Percentiles rank a stretch among this genome's conserved stretches.
Conservation (phyloP, 768 basidiomycete species). For the Kwoniella bestiolae region DNA sequence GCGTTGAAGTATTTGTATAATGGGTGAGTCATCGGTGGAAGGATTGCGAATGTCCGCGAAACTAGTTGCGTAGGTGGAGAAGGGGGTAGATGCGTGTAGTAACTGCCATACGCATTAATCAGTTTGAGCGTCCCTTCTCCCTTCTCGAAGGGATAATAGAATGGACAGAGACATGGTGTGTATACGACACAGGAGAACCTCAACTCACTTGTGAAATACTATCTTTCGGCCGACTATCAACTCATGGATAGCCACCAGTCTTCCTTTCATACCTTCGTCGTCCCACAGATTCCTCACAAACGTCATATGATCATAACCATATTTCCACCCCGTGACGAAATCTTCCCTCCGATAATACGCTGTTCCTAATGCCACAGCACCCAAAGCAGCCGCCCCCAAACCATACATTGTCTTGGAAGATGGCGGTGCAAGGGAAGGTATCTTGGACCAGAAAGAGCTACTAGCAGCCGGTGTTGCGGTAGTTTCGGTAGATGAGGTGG, state of each 20-base stretch:
- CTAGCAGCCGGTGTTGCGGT: not conserved
- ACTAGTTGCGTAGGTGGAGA: slow-evolving; percentile 65
- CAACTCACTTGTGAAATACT: slow-evolving; percentile 48
- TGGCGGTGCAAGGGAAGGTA: slow-evolving; percentile 27
- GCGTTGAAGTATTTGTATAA: slow-evolving; percentile 65
- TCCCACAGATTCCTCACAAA: slow-evolving; percentile 88
- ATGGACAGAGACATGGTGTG: not conserved
- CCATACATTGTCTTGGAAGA: slow-evolving; percentile 36
- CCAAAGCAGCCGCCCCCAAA: slow-evolving; percentile 74
- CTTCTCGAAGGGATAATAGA: not conserved
- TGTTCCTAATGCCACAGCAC: slow-evolving; percentile 80
- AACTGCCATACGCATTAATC: slow-evolving; percentile 61
- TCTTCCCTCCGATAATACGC: slow-evolving; percentile 83
- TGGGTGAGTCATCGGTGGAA: slow-evolving; percentile 63
- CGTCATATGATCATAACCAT: slow-evolving; percentile 86
- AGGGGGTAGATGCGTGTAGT: slow-evolving; percentile 78
- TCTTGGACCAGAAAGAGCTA: slow-evolving; percentile 29
- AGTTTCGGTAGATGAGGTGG: not conserved
- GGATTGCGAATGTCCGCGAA: slow-evolving; percentile 75
- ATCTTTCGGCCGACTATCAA: slow-evolving; percentile 63
- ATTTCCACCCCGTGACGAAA: slow-evolving; percentile 69
- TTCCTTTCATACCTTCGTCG: slow-evolving; percentile 65
- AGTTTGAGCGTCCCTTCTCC: not conserved
- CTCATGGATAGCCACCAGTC: slow-evolving; percentile 68
- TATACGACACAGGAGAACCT: too few species aligned